These are phyloP conservation scores for Quaeritorhiza haematococci DNA, from an alignment of 371 early-diverging fungal genomes.

Conservation along the genomic window DNA sequence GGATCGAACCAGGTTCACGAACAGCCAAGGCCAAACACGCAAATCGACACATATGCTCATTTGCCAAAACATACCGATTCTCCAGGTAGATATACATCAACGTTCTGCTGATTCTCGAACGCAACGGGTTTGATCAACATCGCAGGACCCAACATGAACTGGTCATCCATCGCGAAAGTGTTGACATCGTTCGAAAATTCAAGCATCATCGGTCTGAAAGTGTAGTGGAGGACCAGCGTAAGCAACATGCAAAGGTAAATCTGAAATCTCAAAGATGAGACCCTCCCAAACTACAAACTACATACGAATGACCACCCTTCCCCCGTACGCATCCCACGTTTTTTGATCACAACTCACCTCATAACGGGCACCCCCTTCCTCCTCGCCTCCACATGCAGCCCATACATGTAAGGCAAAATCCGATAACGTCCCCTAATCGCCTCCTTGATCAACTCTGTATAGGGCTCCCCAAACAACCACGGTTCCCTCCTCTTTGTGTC, in stretches of 20 bases:
- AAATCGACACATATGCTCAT: too few species aligned
- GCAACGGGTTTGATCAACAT: conserved; percentile 75
- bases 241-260: background rate
- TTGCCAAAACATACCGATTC: conserved; percentile 18
- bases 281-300: background rate
- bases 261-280: background rate
- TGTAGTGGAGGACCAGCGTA: too few species aligned
- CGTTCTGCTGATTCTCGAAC: conserved; percentile 42
- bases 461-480: conserved; percentile 84
- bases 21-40: too few species aligned
- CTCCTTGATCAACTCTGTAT: conserved; percentile 61
- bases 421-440: conserved; percentile 72
- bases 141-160: conserved; percentile 75
- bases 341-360: conserved; percentile 28
- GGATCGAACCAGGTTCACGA: too few species aligned
- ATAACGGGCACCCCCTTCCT: conserved; percentile 69
- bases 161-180: conserved; percentile 70
- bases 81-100: conserved; percentile 67
- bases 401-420: conserved; percentile 77
- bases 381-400: conserved; percentile 67
- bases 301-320: too few species aligned
- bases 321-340: too few species aligned
- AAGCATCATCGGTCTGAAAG: conserved; percentile 73
- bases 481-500: conserved; percentile 95
- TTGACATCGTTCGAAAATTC: conserved; percentile 74